These are phyloP conservation scores for Passiflora organensis DNA, from an alignment of 345 rosid genomes.

Conservation along the genomic window DNA sequence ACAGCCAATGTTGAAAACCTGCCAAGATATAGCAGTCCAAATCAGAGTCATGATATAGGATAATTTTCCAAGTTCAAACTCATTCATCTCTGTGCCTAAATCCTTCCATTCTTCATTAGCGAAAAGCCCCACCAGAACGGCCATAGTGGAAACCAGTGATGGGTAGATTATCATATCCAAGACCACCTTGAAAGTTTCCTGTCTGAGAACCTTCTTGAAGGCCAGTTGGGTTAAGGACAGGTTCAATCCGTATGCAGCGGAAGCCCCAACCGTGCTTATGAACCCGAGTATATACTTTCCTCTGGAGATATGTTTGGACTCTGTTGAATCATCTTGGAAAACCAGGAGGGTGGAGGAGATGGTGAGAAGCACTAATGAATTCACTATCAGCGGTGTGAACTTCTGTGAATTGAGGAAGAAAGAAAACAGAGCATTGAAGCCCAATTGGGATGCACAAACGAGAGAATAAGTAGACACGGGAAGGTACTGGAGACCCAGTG, in stretches of 20 bases:
- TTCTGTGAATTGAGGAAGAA: constrained; percentile 73
- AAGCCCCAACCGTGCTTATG: constrained; percentile 53
- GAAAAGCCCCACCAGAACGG: constrained; percentile 40
- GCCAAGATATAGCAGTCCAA: constrained; percentile 61
- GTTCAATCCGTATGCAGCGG: constrained; percentile 70
- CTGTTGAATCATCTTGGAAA: constrained; percentile 51
- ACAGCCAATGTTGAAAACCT: constrained; percentile 60
- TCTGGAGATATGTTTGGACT: constrained; percentile 50
- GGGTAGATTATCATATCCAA: constrained; percentile 63
- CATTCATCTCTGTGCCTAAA: constrained; percentile 46
- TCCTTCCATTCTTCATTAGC: constrained; percentile 70
- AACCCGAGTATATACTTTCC: constrained; percentile 51
- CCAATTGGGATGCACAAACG: constrained; percentile 67
- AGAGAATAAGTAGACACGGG: constrained; percentile 80
- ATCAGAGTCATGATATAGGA: constrained; percentile 52
- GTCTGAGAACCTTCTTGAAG: constrained; percentile 56
- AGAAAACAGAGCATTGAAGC: constrained; percentile 72
- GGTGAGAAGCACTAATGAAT: constrained; percentile 59
- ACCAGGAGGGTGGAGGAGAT: constrained; percentile 68
- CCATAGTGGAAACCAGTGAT: constrained; percentile 39
- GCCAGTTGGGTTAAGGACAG: constrained; percentile 76
- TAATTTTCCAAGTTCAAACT: constrained; percentile 36
- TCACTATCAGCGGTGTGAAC: constrained; percentile 47
- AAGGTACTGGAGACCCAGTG: constrained; percentile 68
- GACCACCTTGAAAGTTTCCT: constrained; percentile 47